phyloP scores from a whole-genome alignment of 768 basidiomycete genomes.

The Solioccasus polychromus region DNA sequence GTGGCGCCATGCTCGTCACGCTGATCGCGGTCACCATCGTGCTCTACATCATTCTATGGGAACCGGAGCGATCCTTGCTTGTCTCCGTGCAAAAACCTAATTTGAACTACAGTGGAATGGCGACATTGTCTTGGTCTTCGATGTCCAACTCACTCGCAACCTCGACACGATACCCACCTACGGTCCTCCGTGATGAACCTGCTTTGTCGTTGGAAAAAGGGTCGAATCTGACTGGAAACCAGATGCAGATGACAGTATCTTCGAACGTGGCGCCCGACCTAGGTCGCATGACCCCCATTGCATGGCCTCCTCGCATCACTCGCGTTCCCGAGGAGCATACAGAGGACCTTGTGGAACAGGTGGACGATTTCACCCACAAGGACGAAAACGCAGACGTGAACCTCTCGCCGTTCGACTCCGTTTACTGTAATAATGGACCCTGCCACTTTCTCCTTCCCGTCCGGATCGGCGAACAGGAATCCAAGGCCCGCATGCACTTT shows the following conservation, averaged over 20 bases:
- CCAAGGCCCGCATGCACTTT: conserved; percentile 56
- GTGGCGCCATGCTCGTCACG: conserved; percentile 13
- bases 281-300: background rate
- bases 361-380: background rate
- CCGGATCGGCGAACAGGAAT: conserved; percentile 55
- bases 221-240: background rate
- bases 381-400: background rate
- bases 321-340: conserved; percentile 29
- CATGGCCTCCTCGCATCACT: conserved; percentile 36
- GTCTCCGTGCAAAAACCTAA: too few species aligned
- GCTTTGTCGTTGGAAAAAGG: background rate
- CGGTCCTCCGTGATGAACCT: background rate
- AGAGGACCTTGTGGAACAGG: background rate
- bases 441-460: conserved; percentile 51
- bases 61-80: too few species aligned
- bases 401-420: conserved; percentile 14
- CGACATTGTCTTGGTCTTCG: too few species aligned
- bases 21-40: conserved; percentile 19
- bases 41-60: conserved; percentile 15
- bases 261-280: background rate
- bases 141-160: too few species aligned
- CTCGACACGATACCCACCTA: background rate
- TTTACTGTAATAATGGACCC: conserved; percentile 20
- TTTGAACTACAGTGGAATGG: too few species aligned
- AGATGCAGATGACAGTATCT: background rate